Conservation (phyloP, 2,329 filamentous ascomycete species). For the Chrysosporium keratinophilum region DNA sequence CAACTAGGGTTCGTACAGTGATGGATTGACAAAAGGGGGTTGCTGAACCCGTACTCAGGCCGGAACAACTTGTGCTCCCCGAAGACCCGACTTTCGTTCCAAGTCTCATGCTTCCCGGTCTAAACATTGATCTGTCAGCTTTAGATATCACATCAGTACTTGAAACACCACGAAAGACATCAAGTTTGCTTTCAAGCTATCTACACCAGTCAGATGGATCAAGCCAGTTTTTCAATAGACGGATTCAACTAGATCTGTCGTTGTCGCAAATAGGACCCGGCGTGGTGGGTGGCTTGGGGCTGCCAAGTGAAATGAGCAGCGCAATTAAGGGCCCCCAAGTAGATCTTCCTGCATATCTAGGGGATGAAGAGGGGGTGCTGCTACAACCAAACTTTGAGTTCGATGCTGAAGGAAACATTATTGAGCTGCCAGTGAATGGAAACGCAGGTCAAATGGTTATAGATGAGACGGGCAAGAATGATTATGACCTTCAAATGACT, state of each 20-base stretch:
- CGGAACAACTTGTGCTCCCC: slow-evolving; percentile 62
- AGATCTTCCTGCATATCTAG: slow-evolving; percentile 22
- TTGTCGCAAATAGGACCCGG: slow-evolving; percentile 38
- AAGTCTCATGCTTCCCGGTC: slow-evolving; percentile 50
- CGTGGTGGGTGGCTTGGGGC: slow-evolving; percentile 30
- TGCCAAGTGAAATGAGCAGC: slow-evolving; percentile 35
- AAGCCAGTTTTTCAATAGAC: slow-evolving; percentile 17
- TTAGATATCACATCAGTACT: slow-evolving; percentile 32
- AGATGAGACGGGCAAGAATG: slow-evolving; percentile 26
- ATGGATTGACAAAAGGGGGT: neutral
- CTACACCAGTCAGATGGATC: slow-evolving; percentile 23
- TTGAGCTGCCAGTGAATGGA: slow-evolving; percentile 34
- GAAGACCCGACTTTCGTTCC: slow-evolving; percentile 77
- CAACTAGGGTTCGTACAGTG: neutral
- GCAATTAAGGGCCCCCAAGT: slow-evolving; percentile 25
- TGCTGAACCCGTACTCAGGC: slow-evolving; percentile 44
- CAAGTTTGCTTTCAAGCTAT: slow-evolving; percentile 29
- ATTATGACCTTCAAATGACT: slow-evolving; percentile 30
- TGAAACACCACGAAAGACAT: slow-evolving; percentile 23
- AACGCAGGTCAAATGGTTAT: slow-evolving; percentile 17
- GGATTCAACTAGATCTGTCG: slow-evolving; percentile 39
- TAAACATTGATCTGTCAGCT: slow-evolving; percentile 45
- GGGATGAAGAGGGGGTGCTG: slow-evolving; percentile 38
- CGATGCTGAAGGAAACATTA: slow-evolving; percentile 51
- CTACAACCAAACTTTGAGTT: slow-evolving; percentile 50